A percentile compares a stretch with the other conserved stretches of the same genome.
Evolutionary conservation across 169 alveolate genomes (phyloP).

Genomic region (Cystoisospora suis): DNA sequence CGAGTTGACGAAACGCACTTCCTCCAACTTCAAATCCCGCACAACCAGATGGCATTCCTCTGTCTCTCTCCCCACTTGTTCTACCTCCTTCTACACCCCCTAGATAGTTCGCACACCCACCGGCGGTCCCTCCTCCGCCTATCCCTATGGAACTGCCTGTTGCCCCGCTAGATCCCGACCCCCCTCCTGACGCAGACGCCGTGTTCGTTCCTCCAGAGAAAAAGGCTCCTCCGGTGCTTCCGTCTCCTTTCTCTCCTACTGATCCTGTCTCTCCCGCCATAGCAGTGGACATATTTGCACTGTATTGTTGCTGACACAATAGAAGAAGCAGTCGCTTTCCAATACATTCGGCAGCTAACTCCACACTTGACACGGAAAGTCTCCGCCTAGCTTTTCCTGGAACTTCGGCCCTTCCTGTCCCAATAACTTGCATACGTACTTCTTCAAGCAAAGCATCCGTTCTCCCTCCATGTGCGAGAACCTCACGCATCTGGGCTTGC

Average conservation of each 20-base stretch:
- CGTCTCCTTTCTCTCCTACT: not conserved
- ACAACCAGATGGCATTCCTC: too few species aligned
- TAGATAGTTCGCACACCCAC: not conserved
- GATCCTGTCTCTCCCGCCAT: not conserved
- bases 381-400: not conserved
- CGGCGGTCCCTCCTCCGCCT: not conserved
- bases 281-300: not conserved
- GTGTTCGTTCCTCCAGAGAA: too few species aligned
- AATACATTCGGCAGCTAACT: conserved; percentile 13
- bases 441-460: conserved; percentile 16
- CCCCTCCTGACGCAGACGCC: not conserved
- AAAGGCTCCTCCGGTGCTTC: too few species aligned
- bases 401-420: not conserved
- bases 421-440: not conserved
- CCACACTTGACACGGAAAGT: not conserved
- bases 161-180: not conserved
- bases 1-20: not conserved
- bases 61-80: not conserved
- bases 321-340: conserved; percentile 31
- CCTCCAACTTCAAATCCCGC: too few species aligned
- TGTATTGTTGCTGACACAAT: not conserved
- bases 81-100: conserved; percentile 3
- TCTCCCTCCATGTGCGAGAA: conserved; percentile 30
- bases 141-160: not conserved
- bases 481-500: conserved; percentile 37